Evolutionary conservation across 169 alveolate genomes (phyloP), one percentile per base, ranked within the genome.

Genomic region (Plasmodium berghei): DNA sequence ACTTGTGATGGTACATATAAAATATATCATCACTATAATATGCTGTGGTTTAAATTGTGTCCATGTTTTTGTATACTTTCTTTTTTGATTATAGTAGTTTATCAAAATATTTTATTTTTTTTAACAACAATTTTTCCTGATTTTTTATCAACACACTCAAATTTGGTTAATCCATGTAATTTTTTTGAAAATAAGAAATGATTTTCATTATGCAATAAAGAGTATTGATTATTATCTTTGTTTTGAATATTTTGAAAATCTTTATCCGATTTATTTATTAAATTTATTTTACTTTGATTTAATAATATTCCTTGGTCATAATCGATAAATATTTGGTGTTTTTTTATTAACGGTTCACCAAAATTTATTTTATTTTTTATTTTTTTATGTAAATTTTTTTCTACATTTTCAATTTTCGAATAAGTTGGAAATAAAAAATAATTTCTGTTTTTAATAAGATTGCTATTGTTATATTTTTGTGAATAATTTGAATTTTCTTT

Each of bases 91-190:
- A 34, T 34, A 34, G 3, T 34, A 34, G 3, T 3, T 34, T 34
- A 34, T 5, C 42, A 34, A 34, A 34, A 34, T 34, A 34, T 3
- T 34, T 34, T 34, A 34, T 34, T 34, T 22, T 48, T 67, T 70
- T 58, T 80, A 22, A 80, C 40, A 16, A 66, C 28, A 16, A 80
- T 80, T 55, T 80, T 80, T 18, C 73, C 73, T 42, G 83, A 66
- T 12, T 42, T 28, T 58, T 64, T 72, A 67, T 80, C 90, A 52
- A 52, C 20, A 70, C 18, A 64, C 49, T 80, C 90, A 45, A n/a
- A 14, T 66, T 80, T 80, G 54, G 71, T 80, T 67, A 80, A 66
- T 8, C 90, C 90, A 46, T 80, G 90, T 14, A 80, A 80, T 24
- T 80, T 80, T 48, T 55, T 66, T 49, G 46, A 45, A 54, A 80